Conservation (phyloP, 2,329 filamentous ascomycete species). For the Penicillium thymicola region DNA sequence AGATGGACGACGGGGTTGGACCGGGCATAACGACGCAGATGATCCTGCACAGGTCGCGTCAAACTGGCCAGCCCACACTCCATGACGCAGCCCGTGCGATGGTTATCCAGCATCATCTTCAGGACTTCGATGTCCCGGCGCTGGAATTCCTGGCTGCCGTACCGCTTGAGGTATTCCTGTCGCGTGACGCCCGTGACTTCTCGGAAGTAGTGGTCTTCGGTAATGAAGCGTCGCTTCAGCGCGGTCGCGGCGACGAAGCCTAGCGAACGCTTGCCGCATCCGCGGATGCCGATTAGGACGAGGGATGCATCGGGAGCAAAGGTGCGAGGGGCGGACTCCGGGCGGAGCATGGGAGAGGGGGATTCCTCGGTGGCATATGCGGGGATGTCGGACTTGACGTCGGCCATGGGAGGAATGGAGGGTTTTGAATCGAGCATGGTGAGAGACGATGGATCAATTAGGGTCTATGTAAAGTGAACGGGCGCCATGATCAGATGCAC, state of each 20-base stretch:
- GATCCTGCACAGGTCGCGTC: constrained; percentile 42
- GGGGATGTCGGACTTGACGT: background rate
- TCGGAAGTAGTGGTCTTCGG: constrained; percentile 46
- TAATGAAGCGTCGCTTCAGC: constrained; percentile 43
- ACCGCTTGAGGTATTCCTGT: constrained; percentile 40
- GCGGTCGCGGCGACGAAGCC: constrained; percentile 45
- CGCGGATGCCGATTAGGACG: constrained; percentile 43
- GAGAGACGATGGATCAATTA: background rate
- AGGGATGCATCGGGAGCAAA: constrained; percentile 41
- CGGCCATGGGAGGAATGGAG: background rate
- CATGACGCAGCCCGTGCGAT: constrained; percentile 41
- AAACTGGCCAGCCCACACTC: constrained; percentile 45
- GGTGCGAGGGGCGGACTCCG: constrained; percentile 17
- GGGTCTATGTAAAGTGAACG: constrained; percentile 1
- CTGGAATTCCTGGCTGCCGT: constrained; percentile 44
- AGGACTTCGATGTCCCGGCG: constrained; percentile 42
- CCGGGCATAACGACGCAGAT: constrained; percentile 36
- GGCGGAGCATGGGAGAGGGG: background rate
- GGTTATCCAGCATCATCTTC: constrained; percentile 45
- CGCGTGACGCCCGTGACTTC: constrained; percentile 41
- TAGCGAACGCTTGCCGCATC: constrained; percentile 44
- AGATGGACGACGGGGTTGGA: constrained; percentile 43
- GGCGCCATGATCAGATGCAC: constrained; percentile 4
- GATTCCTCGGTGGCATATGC: background rate
- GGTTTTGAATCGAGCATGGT: background rate